These are phyloP conservation scores for Colletotrichum incanum DNA, from an alignment of 2,329 filamentous ascomycete genomes.

Conservation along the genomic window DNA sequence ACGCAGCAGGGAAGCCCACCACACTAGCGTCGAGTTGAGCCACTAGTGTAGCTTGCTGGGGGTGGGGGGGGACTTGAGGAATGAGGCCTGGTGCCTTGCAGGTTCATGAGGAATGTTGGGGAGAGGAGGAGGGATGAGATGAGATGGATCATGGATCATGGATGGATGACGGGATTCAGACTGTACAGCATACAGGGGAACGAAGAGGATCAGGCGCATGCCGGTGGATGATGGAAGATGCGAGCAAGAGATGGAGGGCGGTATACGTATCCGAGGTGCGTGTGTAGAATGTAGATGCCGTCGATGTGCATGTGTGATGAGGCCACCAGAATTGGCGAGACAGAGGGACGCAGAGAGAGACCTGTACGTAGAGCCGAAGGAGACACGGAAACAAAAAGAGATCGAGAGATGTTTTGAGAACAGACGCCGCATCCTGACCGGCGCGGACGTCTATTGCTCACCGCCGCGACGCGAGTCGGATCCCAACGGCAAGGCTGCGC, in stretches of 20 bases:
- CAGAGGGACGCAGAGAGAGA: neutral
- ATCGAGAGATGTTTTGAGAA: slow-evolving; percentile 3
- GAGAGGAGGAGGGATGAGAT: neutral
- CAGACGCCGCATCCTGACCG: neutral
- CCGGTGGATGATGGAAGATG: slow-evolving; percentile 13
- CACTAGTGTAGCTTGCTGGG: slow-evolving; percentile 6
- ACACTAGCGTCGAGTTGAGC: slow-evolving; percentile 19
- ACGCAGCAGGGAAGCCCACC: slow-evolving; percentile 3
- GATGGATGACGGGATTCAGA: slow-evolving; percentile 2
- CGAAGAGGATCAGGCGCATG: slow-evolving; percentile 29
- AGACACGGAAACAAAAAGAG: neutral
- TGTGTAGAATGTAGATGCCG: slow-evolving; percentile 8
- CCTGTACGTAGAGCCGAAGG: neutral
- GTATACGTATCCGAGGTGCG: slow-evolving; percentile 33
- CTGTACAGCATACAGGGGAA: neutral
- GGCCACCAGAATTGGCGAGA: neutral
- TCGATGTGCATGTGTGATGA: neutral
- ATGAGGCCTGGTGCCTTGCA: slow-evolving; percentile 29
- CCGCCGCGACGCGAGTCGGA: slow-evolving; percentile 7
- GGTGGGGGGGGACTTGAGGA: slow-evolving; percentile 13
- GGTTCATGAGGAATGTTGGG: slow-evolving; percentile 13
- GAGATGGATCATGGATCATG: neutral
- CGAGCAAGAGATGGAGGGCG: slow-evolving; percentile 25
- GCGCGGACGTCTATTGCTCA: slow-evolving; percentile 11
- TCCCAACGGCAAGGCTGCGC: slow-evolving; percentile 15